These are phyloP conservation scores for Tulasnella sp. DNA, from an alignment of 768 basidiomycete genomes.

Conservation along the genomic window DNA sequence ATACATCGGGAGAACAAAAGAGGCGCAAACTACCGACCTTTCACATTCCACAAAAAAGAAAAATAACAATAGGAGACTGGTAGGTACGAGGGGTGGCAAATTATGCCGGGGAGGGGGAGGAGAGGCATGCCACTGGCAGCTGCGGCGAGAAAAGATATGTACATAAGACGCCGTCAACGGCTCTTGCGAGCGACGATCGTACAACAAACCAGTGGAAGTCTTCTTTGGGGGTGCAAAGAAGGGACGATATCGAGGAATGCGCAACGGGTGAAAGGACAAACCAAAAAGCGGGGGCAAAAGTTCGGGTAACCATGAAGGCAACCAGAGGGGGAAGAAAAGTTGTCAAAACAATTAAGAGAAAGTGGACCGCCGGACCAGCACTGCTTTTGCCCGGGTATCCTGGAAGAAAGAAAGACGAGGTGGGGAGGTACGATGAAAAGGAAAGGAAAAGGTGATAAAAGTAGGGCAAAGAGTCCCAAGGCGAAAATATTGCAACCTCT, in stretches of 20 bases:
- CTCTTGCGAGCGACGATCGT: not conserved
- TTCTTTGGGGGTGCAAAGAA: not conserved
- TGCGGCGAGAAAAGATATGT: not conserved
- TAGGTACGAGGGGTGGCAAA: not conserved
- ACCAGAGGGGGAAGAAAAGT: not conserved
- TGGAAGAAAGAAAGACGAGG: conserved; percentile 1
- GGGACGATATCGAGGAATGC: not conserved
- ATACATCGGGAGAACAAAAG: not conserved
- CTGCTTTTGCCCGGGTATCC: conserved; percentile 2
- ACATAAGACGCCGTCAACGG: not conserved
- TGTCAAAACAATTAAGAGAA: not conserved
- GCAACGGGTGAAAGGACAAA: not conserved
- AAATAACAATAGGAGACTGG: not conserved
- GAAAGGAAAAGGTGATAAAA: not conserved
- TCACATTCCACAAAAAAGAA: conserved; percentile 1
- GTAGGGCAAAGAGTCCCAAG: conserved; percentile 9
- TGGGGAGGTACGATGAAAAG: not conserved
- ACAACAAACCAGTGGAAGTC: not conserved
- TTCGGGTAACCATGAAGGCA: not conserved
- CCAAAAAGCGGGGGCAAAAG: not conserved
- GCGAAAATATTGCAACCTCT: not conserved
- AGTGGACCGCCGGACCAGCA: not conserved
- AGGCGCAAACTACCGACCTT: not conserved
- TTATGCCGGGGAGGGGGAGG: not conserved
- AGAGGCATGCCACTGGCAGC: not conserved